A percentile compares a stretch with the other conserved stretches of the same genome.
phyloP scores from a whole-genome alignment of 768 basidiomycete species.

The Amylocystis lapponica region DNA sequence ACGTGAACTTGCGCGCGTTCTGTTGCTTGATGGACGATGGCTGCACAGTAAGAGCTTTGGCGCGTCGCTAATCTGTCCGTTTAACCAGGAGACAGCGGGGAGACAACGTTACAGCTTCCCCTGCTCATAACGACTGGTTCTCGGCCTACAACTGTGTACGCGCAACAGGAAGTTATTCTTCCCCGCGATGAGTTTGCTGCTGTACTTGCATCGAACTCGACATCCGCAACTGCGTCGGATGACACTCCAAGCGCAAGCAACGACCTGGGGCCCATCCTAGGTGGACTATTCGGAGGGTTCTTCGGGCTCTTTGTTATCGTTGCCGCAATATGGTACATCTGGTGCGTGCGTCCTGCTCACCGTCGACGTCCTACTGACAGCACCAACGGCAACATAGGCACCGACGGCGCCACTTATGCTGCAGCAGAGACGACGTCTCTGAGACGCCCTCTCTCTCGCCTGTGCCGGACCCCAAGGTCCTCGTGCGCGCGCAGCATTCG shows the following conservation, averaged over 20 bases:
- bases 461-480: constrained; percentile 5
- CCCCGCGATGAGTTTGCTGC: not conserved
- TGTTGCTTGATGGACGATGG: too few relatives aligned
- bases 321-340: constrained; percentile 41
- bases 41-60: too few relatives aligned
- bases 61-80: too few relatives aligned
- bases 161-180: not conserved
- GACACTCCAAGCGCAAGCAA: too few relatives aligned
- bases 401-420: constrained; percentile 27
- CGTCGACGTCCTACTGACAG: constrained; percentile 4
- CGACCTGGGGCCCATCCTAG: constrained; percentile 22
- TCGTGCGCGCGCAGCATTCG: not conserved
- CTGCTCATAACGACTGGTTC: not conserved
- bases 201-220: not conserved
- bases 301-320: constrained; percentile 43
- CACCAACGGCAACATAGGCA: constrained; percentile 28
- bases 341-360: constrained; percentile 31
- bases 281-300: constrained; percentile 51
- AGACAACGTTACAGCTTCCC: not conserved
- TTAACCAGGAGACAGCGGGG: not conserved
- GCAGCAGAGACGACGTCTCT: not conserved
- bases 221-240: not conserved
- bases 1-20: too few relatives aligned
- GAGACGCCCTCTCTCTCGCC: constrained; percentile 2
- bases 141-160: not conserved